Percentiles rank a stretch among this genome's conserved stretches.
Conservation (phyloP, 2,329 filamentous ascomycete species). For the Talaromyces piceae region DNA sequence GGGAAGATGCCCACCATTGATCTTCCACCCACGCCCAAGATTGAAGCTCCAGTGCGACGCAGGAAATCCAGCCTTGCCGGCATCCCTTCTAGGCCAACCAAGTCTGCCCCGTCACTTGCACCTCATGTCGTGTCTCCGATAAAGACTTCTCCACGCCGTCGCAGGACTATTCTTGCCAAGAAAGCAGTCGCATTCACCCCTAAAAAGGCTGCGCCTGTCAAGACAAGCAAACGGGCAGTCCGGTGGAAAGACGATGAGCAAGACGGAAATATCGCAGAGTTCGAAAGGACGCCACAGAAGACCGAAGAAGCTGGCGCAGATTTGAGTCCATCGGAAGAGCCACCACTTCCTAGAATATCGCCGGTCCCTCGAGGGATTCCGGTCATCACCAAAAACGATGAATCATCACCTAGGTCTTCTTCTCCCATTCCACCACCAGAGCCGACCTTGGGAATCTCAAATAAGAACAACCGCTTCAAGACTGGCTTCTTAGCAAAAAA, state of each 20-base stretch:
- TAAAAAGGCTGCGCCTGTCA: conserved; percentile 51
- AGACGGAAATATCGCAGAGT: conserved; percentile 78
- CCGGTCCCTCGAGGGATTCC: conserved; percentile 40
- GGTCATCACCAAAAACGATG: conserved; percentile 28
- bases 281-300: conserved; percentile 80
- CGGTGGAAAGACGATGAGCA: conserved; percentile 90
- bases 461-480: conserved; percentile 73
- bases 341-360: conserved; percentile 44
- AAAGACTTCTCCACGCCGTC: conserved; percentile 72
- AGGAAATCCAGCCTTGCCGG: conserved; percentile 43
- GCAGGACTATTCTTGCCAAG: conserved; percentile 54
- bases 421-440: conserved; percentile 53
- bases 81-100: conserved; percentile 21
- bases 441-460: conserved; percentile 53
- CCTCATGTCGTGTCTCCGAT: conserved; percentile 51
- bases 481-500: conserved; percentile 74
- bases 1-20: conserved; percentile 52
- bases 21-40: conserved; percentile 60
- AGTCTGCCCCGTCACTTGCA: conserved; percentile 24
- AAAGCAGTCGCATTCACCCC: conserved; percentile 79
- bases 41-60: conserved; percentile 68
- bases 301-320: conserved; percentile 22
- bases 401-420: conserved; percentile 36
- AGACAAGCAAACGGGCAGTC: conserved; percentile 70
- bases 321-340: conserved; percentile 48